Percentiles rank a stretch among this genome's conserved stretches.
phyloP scores from a whole-genome alignment of 2,329 filamentous ascomycete genomes.

The Ceratocystis cacaofunesta region DNA sequence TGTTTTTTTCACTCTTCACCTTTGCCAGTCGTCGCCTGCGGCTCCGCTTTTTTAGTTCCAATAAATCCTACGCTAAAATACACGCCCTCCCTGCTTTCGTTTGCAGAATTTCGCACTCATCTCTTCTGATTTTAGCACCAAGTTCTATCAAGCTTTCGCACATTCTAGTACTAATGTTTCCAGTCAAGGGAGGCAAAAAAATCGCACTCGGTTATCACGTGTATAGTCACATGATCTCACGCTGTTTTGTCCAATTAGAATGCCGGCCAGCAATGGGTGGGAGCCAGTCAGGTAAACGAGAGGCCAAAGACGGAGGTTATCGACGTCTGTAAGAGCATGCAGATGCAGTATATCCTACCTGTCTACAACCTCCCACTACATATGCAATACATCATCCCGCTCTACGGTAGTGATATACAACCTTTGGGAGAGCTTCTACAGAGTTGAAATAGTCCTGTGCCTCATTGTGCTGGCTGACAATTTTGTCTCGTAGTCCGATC shows the following conservation, averaged over 20 bases:
- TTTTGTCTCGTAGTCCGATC: neutral
- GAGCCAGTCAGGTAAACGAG: neutral
- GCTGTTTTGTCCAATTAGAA: neutral
- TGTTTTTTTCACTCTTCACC: neutral
- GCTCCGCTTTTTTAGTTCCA: conserved; percentile 2
- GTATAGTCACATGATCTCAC: neutral
- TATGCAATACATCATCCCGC: neutral
- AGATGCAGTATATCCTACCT: neutral
- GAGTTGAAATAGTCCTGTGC: neutral
- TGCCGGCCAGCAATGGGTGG: neutral
- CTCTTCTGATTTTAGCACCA: neutral
- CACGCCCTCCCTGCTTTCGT: neutral
- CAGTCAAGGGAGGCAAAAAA: too few relatives aligned
- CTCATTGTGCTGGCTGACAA: neutral
- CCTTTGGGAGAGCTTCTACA: too few relatives aligned
- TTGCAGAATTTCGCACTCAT: conserved; percentile 6
- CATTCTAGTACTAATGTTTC: neutral
- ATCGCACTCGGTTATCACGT: neutral
- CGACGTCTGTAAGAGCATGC: neutral
- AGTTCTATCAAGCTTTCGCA: neutral
- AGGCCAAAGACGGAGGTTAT: neutral
- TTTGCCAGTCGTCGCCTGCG: neutral
- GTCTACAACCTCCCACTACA: neutral
- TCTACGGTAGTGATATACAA: neutral
- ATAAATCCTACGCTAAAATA: neutral